Evolutionary conservation across 805 yeast genomes (phyloP), one percentile per base, ranked within the genome.

Genomic region (Priceomyces fermenticarens): DNA sequence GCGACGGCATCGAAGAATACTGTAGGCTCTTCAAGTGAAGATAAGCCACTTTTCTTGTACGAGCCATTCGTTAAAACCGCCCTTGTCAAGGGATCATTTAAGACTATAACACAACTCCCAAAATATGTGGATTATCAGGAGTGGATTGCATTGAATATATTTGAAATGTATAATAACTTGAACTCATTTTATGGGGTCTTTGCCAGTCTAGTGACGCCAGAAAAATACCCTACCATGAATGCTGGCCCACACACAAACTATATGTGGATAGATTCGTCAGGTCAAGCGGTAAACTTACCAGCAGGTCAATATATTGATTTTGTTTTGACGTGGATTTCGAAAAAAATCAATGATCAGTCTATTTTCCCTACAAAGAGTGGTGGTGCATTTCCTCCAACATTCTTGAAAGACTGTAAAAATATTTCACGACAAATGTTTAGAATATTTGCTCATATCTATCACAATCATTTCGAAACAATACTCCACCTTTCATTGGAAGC

Each of bases 51-150:
- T 41, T 93, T 90, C 56, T 60, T 93, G 50, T 83, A 93, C 56
- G 96, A 90, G 52, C 98, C 97, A 10, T 93, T 86, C 60, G 93
- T 90, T 4, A 83, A 90, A 46, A 88, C 97, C 0, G 95, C 98
- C 0, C 69, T 93, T 28, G 99, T 95, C 13, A 93, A 91, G 58
- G 99, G 99, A 12, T 86, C 96, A 0, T 93, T 89, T 69, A 89
- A 87, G 56, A 90, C 99, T 1, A 93, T 93, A 49, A 97, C 93
- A 1, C 96, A 88, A 57, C 70, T 88, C 15, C 99, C 99, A 13
- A 88, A 88, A 57, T 91, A 91, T 57, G 97, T 95, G 10, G 98
- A 93, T 55, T 75, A 80, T 44, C 87, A 89, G 41, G 99, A 93
- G 61, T 93, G 99, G 99, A 72, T 93, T 12, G 97, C 98, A 1